Base-by-base conservation (phyloP, 495 filamentous ascomycete genomes). In the Cryomyces minteri region DNA sequence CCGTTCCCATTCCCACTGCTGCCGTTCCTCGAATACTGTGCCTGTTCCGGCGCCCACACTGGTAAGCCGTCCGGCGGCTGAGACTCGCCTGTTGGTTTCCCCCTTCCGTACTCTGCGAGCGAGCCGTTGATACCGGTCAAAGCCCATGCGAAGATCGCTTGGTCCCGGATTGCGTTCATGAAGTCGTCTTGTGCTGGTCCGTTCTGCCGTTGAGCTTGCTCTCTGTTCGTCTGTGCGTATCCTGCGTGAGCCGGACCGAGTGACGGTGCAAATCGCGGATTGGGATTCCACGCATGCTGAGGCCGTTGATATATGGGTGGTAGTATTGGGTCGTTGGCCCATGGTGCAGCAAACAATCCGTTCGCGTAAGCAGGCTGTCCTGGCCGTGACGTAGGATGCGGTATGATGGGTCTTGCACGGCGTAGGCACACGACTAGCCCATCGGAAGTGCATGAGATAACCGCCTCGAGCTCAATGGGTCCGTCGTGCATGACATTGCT, bases 361-460 rank as follows among this genome's bases (percentile, higher is more conserved):
- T 80, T 79, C 45, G 73, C 61, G 52, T 72, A 70, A 4, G 62
- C 51, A 43, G 72, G 61, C 47, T 54, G 61, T 33, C 67, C 61
- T 4, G 67, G 59, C 38, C 60, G 59, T 14, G 64, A 57, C 31
- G 67, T 60, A 18, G 66, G 67, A 31, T 66, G 63, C 11, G 82
- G 80, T 37, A 85, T 76, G 4, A 75, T 67, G 12, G 84, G 78
- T 29, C 81, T 69, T 30, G 85, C 84, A 41, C 73, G 75, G 37
- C 85, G 80, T 8, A 93, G 67, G 31, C 88, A 78, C 12, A 92
- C 84, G 6, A 92, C 85, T 9, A 93, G 65, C 8, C 85, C 85
- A 58, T 92, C 86, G 1, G 86, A 92, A 2, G 85, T 87, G 58
- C 85, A 93, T 5, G 85, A 92, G 34, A 92, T 77, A 14, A 93